These are phyloP conservation scores for Cordyceps farinosa DNA, from an alignment of 2,329 filamentous ascomycete genomes.

Conservation along the genomic window DNA sequence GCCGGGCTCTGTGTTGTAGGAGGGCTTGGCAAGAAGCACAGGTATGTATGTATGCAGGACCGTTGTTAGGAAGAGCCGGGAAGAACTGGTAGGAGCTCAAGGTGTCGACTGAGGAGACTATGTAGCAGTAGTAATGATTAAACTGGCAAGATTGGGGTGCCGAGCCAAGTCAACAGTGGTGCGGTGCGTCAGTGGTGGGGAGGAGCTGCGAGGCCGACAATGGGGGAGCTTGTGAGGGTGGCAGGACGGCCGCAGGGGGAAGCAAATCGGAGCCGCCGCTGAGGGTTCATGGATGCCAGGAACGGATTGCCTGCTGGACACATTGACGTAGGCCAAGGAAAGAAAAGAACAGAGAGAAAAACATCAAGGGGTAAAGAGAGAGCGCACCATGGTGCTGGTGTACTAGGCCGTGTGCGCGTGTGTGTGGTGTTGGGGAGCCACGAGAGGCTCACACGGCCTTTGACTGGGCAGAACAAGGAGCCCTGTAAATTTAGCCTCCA, in stretches of 20 bases:
- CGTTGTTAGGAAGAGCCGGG: neutral
- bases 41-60: neutral
- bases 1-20: neutral
- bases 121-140: neutral
- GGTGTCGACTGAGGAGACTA: no score
- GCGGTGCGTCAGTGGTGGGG: neutral
- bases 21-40: constrained; percentile 12
- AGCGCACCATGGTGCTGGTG: no score
- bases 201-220: neutral
- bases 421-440: neutral
- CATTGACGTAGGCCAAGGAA: neutral
- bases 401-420: neutral
- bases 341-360: neutral
- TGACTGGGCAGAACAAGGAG: neutral
- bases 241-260: neutral
- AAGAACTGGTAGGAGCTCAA: neutral
- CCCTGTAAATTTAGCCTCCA: neutral
- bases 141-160: neutral
- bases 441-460: neutral
- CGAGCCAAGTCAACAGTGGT: neutral
- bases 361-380: neutral
- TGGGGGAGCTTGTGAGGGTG: neutral
- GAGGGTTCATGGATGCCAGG: neutral
- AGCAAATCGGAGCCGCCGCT: neutral
- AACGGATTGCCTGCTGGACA: neutral